These are phyloP conservation scores for Cryptosporidium felis DNA, from an alignment of 169 alveolate genomes.

Conservation along the genomic window DNA sequence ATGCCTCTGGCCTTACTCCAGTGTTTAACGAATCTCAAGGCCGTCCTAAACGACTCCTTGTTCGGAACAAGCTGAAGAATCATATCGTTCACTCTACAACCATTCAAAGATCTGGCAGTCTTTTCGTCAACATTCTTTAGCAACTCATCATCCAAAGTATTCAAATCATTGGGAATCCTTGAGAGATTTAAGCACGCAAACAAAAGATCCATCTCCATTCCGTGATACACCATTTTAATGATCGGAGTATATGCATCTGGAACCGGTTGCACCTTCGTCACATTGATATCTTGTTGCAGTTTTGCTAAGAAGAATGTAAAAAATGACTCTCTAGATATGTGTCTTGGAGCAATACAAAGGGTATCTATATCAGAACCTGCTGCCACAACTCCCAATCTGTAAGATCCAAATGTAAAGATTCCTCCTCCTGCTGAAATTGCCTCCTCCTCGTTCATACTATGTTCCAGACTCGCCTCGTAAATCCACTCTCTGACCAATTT, in stretches of 20 bases:
- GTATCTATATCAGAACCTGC: slow-evolving; percentile 98
- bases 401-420: slow-evolving; percentile 94
- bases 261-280: slow-evolving; percentile 91
- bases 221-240: slow-evolving; percentile 90
- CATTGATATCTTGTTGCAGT: slow-evolving; percentile 88
- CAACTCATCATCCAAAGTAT: slow-evolving; percentile 85
- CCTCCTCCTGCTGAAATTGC: slow-evolving; percentile 90
- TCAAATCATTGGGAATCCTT: slow-evolving; percentile 76
- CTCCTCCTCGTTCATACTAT: slow-evolving; percentile 88
- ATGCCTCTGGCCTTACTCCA: slow-evolving; percentile 98
- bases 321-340: slow-evolving; percentile 92
- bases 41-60: slow-evolving; percentile 88
- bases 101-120: slow-evolving; percentile 89
- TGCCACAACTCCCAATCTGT: slow-evolving; percentile 95
- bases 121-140: slow-evolving; percentile 83
- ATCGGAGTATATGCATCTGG: slow-evolving; percentile 97
- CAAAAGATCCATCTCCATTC: slow-evolving; percentile 95
- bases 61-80: slow-evolving; percentile 93
- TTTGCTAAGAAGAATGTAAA: slow-evolving; percentile 88
- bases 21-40: slow-evolving; percentile 93
- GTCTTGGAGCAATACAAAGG: slow-evolving; percentile 96
- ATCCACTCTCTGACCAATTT: slow-evolving; percentile 89
- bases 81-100: slow-evolving; percentile 94
- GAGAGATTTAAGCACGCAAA: slow-evolving; percentile 92
- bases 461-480: slow-evolving; percentile 79